A percentile compares a stretch with the other conserved stretches of the same genome.
Evolutionary conservation across 1,284 basidiomycete genomes (phyloP).

Genomic region (Trametes hirsuta): DNA sequence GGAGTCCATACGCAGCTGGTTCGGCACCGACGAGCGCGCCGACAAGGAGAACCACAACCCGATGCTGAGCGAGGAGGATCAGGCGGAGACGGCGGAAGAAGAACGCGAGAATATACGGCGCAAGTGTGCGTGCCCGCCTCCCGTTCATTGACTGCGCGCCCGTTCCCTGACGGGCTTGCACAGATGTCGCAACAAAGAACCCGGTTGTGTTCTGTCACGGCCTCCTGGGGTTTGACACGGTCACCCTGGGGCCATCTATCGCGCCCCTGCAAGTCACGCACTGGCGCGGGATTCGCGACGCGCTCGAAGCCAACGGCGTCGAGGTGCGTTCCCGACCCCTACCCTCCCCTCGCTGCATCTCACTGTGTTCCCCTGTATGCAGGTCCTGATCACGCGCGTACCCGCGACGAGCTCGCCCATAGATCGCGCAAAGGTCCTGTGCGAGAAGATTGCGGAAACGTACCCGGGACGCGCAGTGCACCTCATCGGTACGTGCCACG

Average conservation of each 20-base stretch:
- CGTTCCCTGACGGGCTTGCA: conserved; percentile 1
- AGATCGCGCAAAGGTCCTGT: conserved; percentile 88
- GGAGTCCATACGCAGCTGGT: conserved; percentile 53
- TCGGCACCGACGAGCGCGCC: conserved; percentile 43
- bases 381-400: conserved; percentile 87
- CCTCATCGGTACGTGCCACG: conserved; percentile 65
- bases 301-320: conserved; percentile 84
- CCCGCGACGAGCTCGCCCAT: conserved; percentile 88
- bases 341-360: background rate
- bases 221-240: conserved; percentile 84
- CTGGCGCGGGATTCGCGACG: conserved; percentile 94
- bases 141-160: background rate
- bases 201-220: conserved; percentile 95
- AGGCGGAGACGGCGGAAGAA: conserved; percentile 52
- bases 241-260: conserved; percentile 72
- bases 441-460: conserved; percentile 74
- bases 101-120: conserved; percentile 59
- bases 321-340: conserved; percentile 43
- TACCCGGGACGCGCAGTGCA: conserved; percentile 86
- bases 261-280: conserved; percentile 86
- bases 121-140: conserved; percentile 60
- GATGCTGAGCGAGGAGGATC: conserved; percentile 62
- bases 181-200: conserved; percentile 76
- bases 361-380: background rate
- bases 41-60: conserved; percentile 51